phyloP scores from a whole-genome alignment of 768 basidiomycete species.

The Crassisporium funariophilum region DNA sequence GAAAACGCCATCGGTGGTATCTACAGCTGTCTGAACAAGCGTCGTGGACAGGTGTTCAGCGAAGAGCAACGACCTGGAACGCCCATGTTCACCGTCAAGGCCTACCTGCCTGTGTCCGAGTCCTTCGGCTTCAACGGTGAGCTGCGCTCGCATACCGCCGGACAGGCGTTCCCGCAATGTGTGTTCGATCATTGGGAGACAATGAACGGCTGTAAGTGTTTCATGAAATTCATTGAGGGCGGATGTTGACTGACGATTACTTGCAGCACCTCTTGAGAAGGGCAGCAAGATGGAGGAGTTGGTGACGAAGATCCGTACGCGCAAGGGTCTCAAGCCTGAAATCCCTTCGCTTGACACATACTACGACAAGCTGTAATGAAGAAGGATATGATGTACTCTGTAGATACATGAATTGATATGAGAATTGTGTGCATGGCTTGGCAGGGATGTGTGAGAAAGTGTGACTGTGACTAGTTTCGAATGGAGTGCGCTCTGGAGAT shows the following conservation, averaged over 20 bases:
- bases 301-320: conserved; percentile 76
- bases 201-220: conserved; percentile 73
- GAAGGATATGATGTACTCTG: conserved; percentile 21
- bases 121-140: conserved; percentile 99
- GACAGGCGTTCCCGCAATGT: conserved; percentile 97
- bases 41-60: conserved; percentile 97
- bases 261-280: conserved; percentile 77
- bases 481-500: conserved; percentile 6
- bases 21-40: conserved; percentile 91
- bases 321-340: conserved; percentile 98
- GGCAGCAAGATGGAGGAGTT: conserved; percentile 90
- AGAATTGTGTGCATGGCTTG: conserved; percentile 1
- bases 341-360: conserved; percentile 86
- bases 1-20: conserved; percentile 98
- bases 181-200: conserved; percentile 94
- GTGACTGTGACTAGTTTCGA: conserved; percentile 23
- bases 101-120: conserved; percentile 88
- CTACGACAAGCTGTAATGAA: conserved; percentile 86
- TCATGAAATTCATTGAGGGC: conserved; percentile 1
- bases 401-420: conserved; percentile 20
- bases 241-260: conserved; percentile 7
- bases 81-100: conserved; percentile 99
- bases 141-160: conserved; percentile 87
- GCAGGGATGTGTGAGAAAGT: conserved; percentile 16
- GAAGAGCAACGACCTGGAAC: conserved; percentile 97